phyloP scores from a whole-genome alignment of 805 yeast species.

The Nadsonia fulvescens region DNA sequence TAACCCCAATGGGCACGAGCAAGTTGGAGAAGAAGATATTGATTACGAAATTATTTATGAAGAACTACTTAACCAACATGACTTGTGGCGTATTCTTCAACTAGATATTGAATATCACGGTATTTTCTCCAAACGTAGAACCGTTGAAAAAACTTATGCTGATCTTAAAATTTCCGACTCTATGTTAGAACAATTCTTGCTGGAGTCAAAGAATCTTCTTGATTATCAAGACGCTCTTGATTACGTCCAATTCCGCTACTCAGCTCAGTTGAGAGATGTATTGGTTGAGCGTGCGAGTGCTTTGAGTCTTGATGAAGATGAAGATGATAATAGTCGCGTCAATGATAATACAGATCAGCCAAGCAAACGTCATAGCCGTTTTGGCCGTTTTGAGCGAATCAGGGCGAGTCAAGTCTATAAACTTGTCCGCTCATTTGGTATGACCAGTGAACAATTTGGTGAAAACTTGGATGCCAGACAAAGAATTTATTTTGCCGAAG shows the following conservation, averaged over 20 bases:
- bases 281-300: conserved; percentile 17
- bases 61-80: conserved; percentile 40
- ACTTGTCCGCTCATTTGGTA: conserved; percentile 54
- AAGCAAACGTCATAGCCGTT: conserved; percentile 23
- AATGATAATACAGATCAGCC: too few relatives aligned
- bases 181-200: conserved; percentile 36
- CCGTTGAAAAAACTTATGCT: conserved; percentile 26
- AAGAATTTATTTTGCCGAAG: conserved; percentile 56
- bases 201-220: conserved; percentile 41
- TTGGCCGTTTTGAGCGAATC: conserved; percentile 26
- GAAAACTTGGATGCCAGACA: conserved; percentile 57
- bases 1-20: conserved; percentile 1
- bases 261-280: conserved; percentile 35
- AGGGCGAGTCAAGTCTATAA: conserved; percentile 44
- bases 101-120: conserved; percentile 82
- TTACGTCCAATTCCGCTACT: conserved; percentile 55
- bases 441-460: conserved; percentile 63
- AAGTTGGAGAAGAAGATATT: conserved; percentile 6
- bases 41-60: conserved; percentile 3
- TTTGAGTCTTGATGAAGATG: conserved; percentile 21
- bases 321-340: too few relatives aligned
- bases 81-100: conserved; percentile 78
- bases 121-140: conserved; percentile 51
- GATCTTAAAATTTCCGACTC: conserved; percentile 28
- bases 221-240: conserved; percentile 80